Evolutionary conservation across 805 yeast species (phyloP).

Genomic region (Clavispora santaluciae): DNA sequence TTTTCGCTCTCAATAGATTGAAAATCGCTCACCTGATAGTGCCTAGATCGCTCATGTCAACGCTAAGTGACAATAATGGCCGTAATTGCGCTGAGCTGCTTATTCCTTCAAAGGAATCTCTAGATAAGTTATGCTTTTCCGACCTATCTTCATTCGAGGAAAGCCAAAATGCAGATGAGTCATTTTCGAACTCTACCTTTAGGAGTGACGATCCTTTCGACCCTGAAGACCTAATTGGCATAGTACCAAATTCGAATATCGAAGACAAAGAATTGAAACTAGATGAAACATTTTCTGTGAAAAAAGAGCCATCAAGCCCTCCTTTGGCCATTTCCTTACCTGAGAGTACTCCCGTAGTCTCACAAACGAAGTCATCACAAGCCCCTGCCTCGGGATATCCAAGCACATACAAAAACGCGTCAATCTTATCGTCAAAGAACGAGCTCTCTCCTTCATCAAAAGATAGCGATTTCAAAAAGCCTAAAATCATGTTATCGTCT

Average conservation of each 20-base stretch:
- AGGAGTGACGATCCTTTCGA: constrained; percentile 17
- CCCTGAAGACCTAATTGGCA: constrained; percentile 17
- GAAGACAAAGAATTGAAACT: background rate
- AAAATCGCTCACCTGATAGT: background rate
- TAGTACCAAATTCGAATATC: background rate
- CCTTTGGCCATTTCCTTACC: background rate
- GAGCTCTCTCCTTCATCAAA: background rate
- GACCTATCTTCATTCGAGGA: constrained; percentile 18
- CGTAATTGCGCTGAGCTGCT: background rate
- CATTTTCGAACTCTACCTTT: background rate
- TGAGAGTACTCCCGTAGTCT: background rate
- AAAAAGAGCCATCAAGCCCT: background rate
- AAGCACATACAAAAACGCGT: background rate
- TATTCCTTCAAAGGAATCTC: constrained; percentile 1
- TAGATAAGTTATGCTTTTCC: constrained; percentile 2
- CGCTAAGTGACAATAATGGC: background rate
- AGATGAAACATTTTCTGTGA: background rate
- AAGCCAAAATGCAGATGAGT: background rate
- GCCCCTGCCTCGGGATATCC: background rate
- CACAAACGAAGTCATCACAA: background rate
- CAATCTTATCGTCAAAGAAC: background rate
- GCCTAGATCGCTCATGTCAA: background rate
- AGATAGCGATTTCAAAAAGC: background rate
- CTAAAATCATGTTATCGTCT: constrained; percentile 1
- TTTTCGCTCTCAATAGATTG: background rate